Evolutionary conservation across 768 basidiomycete species (phyloP).

Genomic region (Pleurotus sapidus): DNA sequence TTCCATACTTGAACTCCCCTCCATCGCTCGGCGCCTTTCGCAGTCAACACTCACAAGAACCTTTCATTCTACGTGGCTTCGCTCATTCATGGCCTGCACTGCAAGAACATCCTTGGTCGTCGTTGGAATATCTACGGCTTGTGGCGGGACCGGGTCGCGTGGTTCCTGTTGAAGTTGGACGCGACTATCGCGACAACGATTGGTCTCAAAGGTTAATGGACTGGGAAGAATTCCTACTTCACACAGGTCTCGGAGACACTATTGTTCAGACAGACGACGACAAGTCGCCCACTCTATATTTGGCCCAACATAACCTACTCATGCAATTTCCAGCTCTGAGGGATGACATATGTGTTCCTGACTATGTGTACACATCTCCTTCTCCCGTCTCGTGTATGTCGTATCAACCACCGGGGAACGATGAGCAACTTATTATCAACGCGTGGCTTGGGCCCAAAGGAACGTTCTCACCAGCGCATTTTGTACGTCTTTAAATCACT

Average conservation of each 20-base stretch:
- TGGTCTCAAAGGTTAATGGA: slow-evolving; percentile 82
- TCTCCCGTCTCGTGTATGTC: slow-evolving; percentile 36
- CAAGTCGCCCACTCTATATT: slow-evolving; percentile 46
- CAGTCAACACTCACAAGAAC: slow-evolving; percentile 35
- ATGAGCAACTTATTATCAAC: slow-evolving; percentile 67
- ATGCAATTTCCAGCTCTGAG: slow-evolving; percentile 78
- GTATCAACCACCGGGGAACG: slow-evolving; percentile 66
- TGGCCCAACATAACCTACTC: slow-evolving; percentile 89
- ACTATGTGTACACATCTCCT: slow-evolving; percentile 78
- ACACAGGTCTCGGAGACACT: slow-evolving; percentile 31
- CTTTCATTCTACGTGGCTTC: slow-evolving; percentile 74
- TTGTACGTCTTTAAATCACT: slow-evolving; percentile 34
- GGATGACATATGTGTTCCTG: slow-evolving; percentile 79
- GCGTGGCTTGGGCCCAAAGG: slow-evolving; percentile 81
- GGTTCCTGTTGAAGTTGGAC: slow-evolving; percentile 42
- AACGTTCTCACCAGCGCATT: slow-evolving; percentile 88
- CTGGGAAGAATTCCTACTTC: slow-evolving; percentile 74
- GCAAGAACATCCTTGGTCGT: slow-evolving; percentile 65
- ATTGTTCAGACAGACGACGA: slow-evolving; percentile 18
- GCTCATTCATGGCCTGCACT: slow-evolving; percentile 79
- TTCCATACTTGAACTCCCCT: slow-evolving; percentile 40
- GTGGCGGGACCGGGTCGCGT: slow-evolving; percentile 78
- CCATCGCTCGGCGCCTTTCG: slow-evolving; percentile 63
- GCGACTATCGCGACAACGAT: slow-evolving; percentile 19
- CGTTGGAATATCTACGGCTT: slow-evolving; percentile 62